Evolutionary conservation across 2,329 filamentous ascomycete species (phyloP), one percentile per base, ranked within the genome.

Genomic region (Chrysoporthe puriensis): DNA sequence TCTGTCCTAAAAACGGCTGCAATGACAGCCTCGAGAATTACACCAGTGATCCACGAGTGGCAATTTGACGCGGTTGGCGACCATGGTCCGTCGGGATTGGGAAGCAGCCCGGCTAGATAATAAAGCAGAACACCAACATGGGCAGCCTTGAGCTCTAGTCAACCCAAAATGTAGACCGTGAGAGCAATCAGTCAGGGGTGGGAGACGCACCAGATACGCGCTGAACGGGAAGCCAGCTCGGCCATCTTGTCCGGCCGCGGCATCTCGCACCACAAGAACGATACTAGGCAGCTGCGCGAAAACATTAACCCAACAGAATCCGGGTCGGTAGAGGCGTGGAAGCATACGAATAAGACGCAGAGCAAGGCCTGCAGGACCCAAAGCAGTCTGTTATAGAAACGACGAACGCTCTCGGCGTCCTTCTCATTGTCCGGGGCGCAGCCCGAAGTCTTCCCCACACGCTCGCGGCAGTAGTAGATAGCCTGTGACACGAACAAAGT

Each of bases 51-150:
- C 80, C 80, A 82, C 2, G 79, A 78, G 59, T 73, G 74, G 66
- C 75, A 73, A 50, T 82, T 79, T 26, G 80, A 71, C 21, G 74
- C 69, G 11, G 73, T 74, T 1, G 80, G 80, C 4, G 77, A 76
- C 80, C 80, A 82, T 7, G 80, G 80, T 0, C 80, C 80, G 70
- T 82, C 80, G 0, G 80, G 80, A 50, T 82, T 79, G 3, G 80
- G 80, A 7, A 82, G 74, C 62, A 82, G 71, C 2, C 80, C 80
- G 32, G 78, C 78, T 3, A 81, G 67, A 58, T 79, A 82, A 69
- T 81, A 82, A 3, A 82, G 76, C 4, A 81, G 56, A 4, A 81
- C 79, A 8, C 75, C 80, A 16, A 80, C 78, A 61, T 81, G 74
- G 3, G 80, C 79, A 6, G 80, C 68, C 78, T 79, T 61, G 2